Evolutionary conservation across 2,329 filamentous ascomycete genomes (phyloP).

Genomic region (Calonectria henricotiae): DNA sequence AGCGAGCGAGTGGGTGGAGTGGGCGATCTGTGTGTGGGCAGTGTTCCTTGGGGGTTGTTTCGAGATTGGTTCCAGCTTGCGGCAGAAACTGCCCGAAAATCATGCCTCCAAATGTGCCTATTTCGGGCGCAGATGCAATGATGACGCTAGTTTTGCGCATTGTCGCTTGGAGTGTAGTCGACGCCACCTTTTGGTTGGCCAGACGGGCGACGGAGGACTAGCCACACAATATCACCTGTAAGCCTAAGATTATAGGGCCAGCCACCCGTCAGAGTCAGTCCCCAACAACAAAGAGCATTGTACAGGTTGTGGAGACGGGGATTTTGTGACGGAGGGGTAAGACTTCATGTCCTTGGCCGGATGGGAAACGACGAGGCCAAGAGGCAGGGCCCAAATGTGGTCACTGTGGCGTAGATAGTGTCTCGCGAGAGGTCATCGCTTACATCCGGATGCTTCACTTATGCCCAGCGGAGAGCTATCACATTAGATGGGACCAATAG

Average conservation of each 20-base stretch:
- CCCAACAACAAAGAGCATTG: background rate
- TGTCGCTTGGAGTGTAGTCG: background rate
- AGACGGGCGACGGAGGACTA: background rate
- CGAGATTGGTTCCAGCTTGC: conserved; percentile 21
- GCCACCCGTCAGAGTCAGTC: background rate
- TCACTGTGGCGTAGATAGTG: conserved; percentile 23
- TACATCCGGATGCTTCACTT: conserved; percentile 20
- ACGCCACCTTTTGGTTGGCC: background rate
- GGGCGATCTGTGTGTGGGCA: background rate
- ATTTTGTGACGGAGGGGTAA: background rate
- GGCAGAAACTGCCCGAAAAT: conserved; percentile 15
- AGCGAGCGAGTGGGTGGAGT: background rate
- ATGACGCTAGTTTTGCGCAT: background rate
- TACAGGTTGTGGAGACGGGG: background rate
- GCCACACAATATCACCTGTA: background rate
- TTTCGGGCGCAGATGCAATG: background rate
- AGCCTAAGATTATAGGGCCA: background rate
- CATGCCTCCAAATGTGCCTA: background rate
- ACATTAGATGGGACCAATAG: background rate
- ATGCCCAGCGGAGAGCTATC: background rate
- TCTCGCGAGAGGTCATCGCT: conserved; percentile 20
- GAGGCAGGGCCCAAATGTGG: background rate
- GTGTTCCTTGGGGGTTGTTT: conserved; percentile 1
- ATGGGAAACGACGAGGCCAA: conserved; percentile 19
- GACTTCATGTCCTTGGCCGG: background rate